Percentiles rank a stretch among this genome's conserved stretches.
phyloP scores from a whole-genome alignment of 2,329 filamentous ascomycete genomes.

The Malbranchea zuffiana region DNA sequence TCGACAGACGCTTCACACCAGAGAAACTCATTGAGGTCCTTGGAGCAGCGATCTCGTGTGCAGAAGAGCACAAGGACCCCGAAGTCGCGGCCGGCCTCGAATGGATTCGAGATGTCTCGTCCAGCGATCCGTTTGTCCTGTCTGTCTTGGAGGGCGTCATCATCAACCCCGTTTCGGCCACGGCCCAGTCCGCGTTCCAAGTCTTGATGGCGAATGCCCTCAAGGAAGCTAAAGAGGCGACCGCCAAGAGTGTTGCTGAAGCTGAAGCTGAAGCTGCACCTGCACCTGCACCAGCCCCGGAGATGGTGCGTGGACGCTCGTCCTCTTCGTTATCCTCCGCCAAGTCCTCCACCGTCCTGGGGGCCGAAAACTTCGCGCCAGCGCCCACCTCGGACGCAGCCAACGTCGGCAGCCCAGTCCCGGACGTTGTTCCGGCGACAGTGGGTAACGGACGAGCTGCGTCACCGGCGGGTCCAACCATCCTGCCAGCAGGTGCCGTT shows the following conservation, averaged over 20 bases:
- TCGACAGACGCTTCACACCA: conserved; percentile 19
- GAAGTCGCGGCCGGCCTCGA: conserved; percentile 23
- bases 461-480: conserved; percentile 9
- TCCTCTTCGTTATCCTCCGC: conserved; percentile 32
- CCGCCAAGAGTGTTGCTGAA: conserved; percentile 17
- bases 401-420: conserved; percentile 14
- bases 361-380: conserved; percentile 25
- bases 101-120: conserved; percentile 21
- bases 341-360: conserved; percentile 29
- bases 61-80: conserved; percentile 21
- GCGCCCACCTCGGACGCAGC: conserved; percentile 15
- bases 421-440: conserved; percentile 19
- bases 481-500: conserved; percentile 17
- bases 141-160: conserved; percentile 23
- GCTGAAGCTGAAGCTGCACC: conserved; percentile 10
- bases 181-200: conserved; percentile 23
- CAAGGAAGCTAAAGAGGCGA: conserved; percentile 17
- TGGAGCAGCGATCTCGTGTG: conserved; percentile 20
- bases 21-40: conserved; percentile 22
- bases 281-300: conserved; percentile 10
- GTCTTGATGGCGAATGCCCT: conserved; percentile 22
- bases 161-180: conserved; percentile 19
- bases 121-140: conserved; percentile 24
- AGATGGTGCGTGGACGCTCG: conserved; percentile 18
- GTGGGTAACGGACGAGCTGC: conserved; percentile 9